Percentiles rank a stretch among this genome's conserved stretches.
Conservation (phyloP, 352 stramenopile species). For the Globisporangium middletonii region DNA sequence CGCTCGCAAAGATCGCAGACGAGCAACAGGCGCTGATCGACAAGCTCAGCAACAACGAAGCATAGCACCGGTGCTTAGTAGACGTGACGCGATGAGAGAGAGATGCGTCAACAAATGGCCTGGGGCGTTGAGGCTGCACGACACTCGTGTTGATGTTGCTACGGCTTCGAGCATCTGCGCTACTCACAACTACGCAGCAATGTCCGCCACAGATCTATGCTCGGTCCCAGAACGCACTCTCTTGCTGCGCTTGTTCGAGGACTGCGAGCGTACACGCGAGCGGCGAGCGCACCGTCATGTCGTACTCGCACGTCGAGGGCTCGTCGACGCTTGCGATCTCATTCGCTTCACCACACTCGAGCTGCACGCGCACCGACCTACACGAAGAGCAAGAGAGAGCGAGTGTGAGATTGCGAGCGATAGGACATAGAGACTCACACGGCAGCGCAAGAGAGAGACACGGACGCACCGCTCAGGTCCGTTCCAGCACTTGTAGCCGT, state of each 20-base stretch:
- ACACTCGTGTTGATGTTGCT: background rate
- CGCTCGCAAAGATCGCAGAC: conserved; percentile 69
- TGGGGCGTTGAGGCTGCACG: background rate
- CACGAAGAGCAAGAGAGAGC: background rate
- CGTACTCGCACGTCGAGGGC: conserved; percentile 90
- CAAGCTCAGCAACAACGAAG: conserved; percentile 86
- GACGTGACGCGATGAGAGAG: too few relatives aligned
- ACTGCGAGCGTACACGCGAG: conserved; percentile 50
- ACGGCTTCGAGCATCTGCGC: too few relatives aligned
- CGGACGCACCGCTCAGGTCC: conserved; percentile 59
- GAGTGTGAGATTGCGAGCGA: background rate
- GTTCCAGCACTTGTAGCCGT: conserved; percentile 90
- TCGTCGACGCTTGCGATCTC: conserved; percentile 89
- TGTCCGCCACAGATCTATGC: background rate
- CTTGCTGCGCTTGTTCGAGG: conserved; percentile 31
- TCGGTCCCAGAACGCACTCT: conserved; percentile 45
- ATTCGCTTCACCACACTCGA: conserved; percentile 78
- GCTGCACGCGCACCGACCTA: conserved; percentile 57
- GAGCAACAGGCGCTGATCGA: conserved; percentile 80
- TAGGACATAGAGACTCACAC: too few relatives aligned
- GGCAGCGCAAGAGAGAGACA: background rate
- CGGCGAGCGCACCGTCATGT: conserved; percentile 73
- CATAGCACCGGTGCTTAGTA: conserved; percentile 11
- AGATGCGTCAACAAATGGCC: too few relatives aligned
- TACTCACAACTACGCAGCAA: background rate